Evolutionary conservation across 352 stramenopile species (phyloP), one percentile per base, ranked within the genome.

Genomic region (Pythium rishiriense): DNA sequence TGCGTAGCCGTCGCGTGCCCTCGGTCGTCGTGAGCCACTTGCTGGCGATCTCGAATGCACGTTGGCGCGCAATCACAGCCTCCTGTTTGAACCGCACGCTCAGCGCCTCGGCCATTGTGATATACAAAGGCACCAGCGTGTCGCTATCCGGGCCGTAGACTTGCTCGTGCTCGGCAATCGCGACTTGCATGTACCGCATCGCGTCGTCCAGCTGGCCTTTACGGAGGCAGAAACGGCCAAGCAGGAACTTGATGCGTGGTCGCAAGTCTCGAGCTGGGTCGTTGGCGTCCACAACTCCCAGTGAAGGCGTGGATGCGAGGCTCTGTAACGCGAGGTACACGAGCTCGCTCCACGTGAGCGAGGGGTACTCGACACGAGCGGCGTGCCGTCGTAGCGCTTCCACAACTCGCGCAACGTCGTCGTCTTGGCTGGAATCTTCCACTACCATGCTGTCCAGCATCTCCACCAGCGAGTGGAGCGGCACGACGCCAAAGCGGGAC

Each of bases 131-230:
- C 8, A 89, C 83, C 10, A 93, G 64, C 3, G 31, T 37, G 35
- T 58, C 58, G 10, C 49, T 64, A n/a, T 70, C 62, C 1, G 66
- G 39, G 1, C 76, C 70, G 35, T 72, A 22, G 8, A 78, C 39
- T 29, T 69, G 70, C 52, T 91, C 76, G 49, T 79, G 73, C 22
- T 75, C 64, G 2, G 68, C 70, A 9, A 90, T 70, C 1, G 83
- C 83, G 3, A 81, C 29, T 31, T 85, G 74, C 4, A 79, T 33
- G 37, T 78, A 81, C 2, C 71, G 67, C 19, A 82, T 69, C 0
- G 79, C 76, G 47, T 91, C 79, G 5, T 91, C 81, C 3, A 88
- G 47, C 49, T 88, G 79, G 0, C 81, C 83, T 11, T 79, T 68
- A 22, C 75, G 74, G 6, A 89, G 68, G 41, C 72, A 78, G 17